A percentile compares a stretch with the other conserved stretches of the same genome.
These are phyloP conservation scores for Leccinum subgranulosum DNA, from an alignment of 768 basidiomycete genomes.

Conservation along the genomic window DNA sequence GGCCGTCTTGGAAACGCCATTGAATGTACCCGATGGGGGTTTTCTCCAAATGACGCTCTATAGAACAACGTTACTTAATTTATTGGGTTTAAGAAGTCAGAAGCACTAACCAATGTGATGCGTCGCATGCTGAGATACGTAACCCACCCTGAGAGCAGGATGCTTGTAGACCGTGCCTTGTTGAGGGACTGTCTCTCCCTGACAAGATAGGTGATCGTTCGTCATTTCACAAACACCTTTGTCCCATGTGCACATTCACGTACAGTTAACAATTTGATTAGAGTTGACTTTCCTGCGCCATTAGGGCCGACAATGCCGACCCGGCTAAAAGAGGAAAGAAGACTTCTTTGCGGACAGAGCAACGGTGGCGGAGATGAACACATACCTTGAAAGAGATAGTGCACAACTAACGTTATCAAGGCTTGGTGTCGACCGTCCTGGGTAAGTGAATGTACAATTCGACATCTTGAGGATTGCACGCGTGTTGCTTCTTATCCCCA, in stretches of 20 bases:
- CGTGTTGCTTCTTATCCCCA: conserved; percentile 96
- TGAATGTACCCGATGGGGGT: conserved; percentile 96
- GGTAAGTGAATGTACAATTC: conserved; percentile 93
- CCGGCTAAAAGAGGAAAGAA: conserved; percentile 51
- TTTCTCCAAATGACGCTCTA: conserved; percentile 92
- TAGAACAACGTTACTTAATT: conserved; percentile 21
- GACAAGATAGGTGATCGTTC: conserved; percentile 11
- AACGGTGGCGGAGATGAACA: conserved; percentile 25
- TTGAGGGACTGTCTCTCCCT: conserved; percentile 92
- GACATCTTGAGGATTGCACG: conserved; percentile 92
- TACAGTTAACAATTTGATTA: conserved; percentile 91
- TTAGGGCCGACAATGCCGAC: conserved; percentile 92
- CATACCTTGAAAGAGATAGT: conserved; percentile 84
- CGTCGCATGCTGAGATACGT: conserved; percentile 97
- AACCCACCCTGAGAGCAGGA: conserved; percentile 89
- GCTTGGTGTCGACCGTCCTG: conserved; percentile 76
- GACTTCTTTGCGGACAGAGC: conserved; percentile 12
- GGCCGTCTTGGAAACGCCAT: conserved; percentile 98
- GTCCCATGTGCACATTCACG: conserved; percentile 21
- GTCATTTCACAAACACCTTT: conserved; percentile 8
- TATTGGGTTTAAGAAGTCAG: conserved; percentile 7
- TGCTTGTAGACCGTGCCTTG: conserved; percentile 93
- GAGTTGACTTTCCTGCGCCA: conserved; percentile 93
- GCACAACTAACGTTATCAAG: conserved; percentile 88
- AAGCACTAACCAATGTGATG: conserved; percentile 77